phyloP scores from a whole-genome alignment of 192 early-diverging fungal species.

The Coemansia brasiliensis region DNA sequence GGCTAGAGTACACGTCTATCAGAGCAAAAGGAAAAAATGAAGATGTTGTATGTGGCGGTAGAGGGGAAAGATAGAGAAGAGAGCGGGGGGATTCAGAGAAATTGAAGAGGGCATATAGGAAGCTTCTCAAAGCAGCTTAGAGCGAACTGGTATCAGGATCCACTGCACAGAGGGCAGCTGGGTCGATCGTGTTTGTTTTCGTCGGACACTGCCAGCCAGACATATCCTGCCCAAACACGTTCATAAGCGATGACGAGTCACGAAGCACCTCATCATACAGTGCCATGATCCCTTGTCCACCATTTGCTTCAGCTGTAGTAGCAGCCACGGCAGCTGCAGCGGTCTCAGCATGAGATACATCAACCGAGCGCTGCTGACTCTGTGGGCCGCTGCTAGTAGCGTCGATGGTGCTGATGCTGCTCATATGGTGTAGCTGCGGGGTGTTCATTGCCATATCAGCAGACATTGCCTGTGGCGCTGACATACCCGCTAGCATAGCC shows the following conservation, averaged over 20 bases:
- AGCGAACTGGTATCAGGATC: slow-evolving; percentile 50
- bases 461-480: slow-evolving; percentile 17
- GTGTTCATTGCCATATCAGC: slow-evolving; percentile 27
- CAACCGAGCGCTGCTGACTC: slow-evolving; percentile 22
- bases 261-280: slow-evolving; percentile 55
- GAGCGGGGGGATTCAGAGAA: not conserved
- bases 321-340: not conserved
- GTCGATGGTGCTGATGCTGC: slow-evolving; percentile 27
- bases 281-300: slow-evolving; percentile 34
- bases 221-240: slow-evolving; percentile 48
- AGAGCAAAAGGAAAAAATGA: slow-evolving; percentile 29
- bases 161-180: slow-evolving; percentile 55
- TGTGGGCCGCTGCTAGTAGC: slow-evolving; percentile 17
- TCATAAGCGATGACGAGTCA: slow-evolving; percentile 54
- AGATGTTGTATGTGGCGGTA: slow-evolving; percentile 2
- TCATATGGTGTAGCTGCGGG: slow-evolving; percentile 39
- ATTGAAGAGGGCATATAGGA: not conserved
- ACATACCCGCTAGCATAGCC: slow-evolving; percentile 47
- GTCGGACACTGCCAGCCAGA: slow-evolving; percentile 54
- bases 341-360: slow-evolving; percentile 15
- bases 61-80: not conserved
- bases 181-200: slow-evolving; percentile 56
- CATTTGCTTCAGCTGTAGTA: not conserved
- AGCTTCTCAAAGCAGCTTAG: slow-evolving; percentile 3
- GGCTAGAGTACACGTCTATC: slow-evolving; percentile 50